A percentile compares a stretch with the other conserved stretches of the same genome.
Conservation (phyloP, 2,329 filamentous ascomycete genomes). For the Fusarium transvaalense region DNA sequence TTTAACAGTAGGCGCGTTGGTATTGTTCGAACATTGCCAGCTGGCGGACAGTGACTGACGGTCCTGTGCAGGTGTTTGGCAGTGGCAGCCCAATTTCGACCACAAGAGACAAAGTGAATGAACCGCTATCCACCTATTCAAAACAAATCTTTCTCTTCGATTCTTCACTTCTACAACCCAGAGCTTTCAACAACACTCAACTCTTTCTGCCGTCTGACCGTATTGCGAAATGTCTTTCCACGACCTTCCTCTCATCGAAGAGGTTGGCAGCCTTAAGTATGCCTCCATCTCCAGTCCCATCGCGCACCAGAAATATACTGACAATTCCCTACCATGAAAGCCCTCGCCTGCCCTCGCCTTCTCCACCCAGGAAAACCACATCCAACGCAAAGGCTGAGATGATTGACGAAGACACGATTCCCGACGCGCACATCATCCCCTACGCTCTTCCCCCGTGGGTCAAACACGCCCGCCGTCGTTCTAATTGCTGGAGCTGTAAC, state of each 20-base stretch:
- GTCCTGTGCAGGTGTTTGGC: background rate
- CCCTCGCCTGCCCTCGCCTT: background rate
- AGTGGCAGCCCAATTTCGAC: background rate
- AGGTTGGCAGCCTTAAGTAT: background rate
- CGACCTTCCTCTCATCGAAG: background rate
- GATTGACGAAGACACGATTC: background rate
- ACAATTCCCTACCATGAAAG: background rate
- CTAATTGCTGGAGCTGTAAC: background rate
- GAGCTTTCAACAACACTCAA: background rate
- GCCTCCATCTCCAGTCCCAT: background rate
- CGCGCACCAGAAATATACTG: background rate
- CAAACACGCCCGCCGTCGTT: background rate
- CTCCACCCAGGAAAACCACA: too few species aligned
- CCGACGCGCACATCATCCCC: background rate
- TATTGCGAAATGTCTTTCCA: background rate
- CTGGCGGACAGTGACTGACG: background rate
- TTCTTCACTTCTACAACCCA: background rate
- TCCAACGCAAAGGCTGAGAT: background rate
- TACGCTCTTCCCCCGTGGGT: too few species aligned
- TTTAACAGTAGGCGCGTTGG: background rate
- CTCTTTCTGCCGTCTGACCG: rapidly evolving
- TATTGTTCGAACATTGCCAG: background rate
- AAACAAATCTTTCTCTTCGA: background rate
- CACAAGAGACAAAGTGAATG: background rate
- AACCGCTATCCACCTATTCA: background rate